phyloP scores from a whole-genome alignment of 2,329 filamentous ascomycete species.

The Aspergillus sp. region DNA sequence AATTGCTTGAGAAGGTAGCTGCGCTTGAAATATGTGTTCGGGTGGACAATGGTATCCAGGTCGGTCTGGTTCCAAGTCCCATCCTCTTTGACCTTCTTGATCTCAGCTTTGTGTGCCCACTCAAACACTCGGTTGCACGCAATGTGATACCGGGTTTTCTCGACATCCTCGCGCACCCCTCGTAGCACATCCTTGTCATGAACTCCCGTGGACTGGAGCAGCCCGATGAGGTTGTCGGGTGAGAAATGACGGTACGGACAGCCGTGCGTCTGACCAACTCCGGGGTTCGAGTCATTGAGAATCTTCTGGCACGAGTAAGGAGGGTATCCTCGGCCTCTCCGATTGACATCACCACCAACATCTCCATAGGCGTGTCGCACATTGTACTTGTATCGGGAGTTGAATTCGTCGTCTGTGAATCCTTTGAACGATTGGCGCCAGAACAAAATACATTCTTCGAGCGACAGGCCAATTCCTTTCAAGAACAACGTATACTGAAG shows the following conservation, averaged over 20 bases:
- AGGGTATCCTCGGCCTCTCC: constrained; percentile 81
- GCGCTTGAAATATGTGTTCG: constrained; percentile 96
- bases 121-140: constrained; percentile 97
- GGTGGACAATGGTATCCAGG: constrained; percentile 92
- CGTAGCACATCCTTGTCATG: constrained; percentile 73
- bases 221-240: constrained; percentile 73
- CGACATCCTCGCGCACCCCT: constrained; percentile 83
- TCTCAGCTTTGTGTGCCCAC: constrained; percentile 72
- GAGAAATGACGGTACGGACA: constrained; percentile 94
- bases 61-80: constrained; percentile 69
- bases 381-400: constrained; percentile 97
- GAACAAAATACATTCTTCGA: constrained; percentile 91
- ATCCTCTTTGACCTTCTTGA: constrained; percentile 74
- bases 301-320: constrained; percentile 96
- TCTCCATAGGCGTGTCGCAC: constrained; percentile 93
- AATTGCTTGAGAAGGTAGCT: constrained; percentile 86
- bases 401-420: constrained; percentile 89
- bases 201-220: constrained; percentile 78
- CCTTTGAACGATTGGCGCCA: constrained; percentile 85
- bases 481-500: constrained; percentile 95
- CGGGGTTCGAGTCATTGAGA: constrained; percentile 80
- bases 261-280: constrained; percentile 86
- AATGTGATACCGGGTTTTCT: constrained; percentile 85
- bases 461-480: constrained; percentile 85
- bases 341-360: constrained; percentile 86